Evolutionary conservation across 441 rosid genomes (phyloP).

Genomic region (Breynia disticha): DNA sequence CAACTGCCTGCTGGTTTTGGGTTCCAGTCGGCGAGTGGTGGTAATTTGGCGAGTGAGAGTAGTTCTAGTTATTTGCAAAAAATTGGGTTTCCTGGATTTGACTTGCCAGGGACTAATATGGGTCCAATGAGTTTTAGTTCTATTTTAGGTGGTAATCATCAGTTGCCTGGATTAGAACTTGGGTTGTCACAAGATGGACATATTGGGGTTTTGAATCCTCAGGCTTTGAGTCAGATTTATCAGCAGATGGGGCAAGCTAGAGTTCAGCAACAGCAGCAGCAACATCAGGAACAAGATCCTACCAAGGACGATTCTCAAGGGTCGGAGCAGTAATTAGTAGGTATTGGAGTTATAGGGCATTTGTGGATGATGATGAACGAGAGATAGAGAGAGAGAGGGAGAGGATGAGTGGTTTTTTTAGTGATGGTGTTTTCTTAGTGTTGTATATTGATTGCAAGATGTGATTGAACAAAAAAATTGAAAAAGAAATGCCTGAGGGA

Average conservation of each 20-base stretch:
- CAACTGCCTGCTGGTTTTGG: conserved; percentile 50
- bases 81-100: conserved; percentile 71
- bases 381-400: no score
- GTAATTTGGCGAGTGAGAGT: conserved; percentile 37
- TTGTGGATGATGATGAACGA: conserved; percentile 26
- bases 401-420: conserved; percentile 17
- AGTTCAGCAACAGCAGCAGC: conserved; percentile 49
- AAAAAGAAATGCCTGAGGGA: conserved; percentile 17
- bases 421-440: conserved; percentile 24
- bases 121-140: conserved; percentile 75
- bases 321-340: conserved; percentile 43
- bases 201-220: conserved; percentile 71
- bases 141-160: conserved; percentile 51
- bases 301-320: conserved; percentile 75
- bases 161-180: conserved; percentile 85
- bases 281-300: conserved; percentile 45
- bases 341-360: conserved; percentile 8
- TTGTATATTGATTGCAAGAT: conserved; percentile 27
- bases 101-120: conserved; percentile 41
- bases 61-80: conserved; percentile 42
- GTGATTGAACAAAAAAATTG: conserved; percentile 10
- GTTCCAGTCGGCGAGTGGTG: conserved; percentile 31
- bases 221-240: conserved; percentile 67
- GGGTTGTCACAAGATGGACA: conserved; percentile 91
- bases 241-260: conserved; percentile 86